Conservation (phyloP, 139 green algal species). For the Astrephomene gubernaculifera region DNA sequence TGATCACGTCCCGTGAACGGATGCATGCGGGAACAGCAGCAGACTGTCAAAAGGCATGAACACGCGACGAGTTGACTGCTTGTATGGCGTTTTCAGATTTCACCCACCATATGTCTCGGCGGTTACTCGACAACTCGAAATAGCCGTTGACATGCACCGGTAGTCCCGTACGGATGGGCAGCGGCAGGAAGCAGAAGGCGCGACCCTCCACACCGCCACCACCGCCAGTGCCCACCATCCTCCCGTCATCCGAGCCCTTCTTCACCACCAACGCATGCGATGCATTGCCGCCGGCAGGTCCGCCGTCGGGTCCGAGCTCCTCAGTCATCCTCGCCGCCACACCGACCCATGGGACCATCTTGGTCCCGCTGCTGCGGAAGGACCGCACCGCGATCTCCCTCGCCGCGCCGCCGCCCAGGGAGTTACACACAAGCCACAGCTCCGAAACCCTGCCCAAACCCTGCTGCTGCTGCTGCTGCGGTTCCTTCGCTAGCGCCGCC, state of each 20-base stretch:
- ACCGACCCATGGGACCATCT: conserved; percentile 83
- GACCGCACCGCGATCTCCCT: conserved; percentile 52
- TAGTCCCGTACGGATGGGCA: conserved; percentile 75
- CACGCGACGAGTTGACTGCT: too few relatives aligned
- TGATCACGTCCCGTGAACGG: too few relatives aligned
- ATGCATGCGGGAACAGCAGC: too few relatives aligned
- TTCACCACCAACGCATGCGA: not conserved
- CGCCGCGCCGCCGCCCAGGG: conserved; percentile 54
- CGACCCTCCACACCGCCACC: conserved; percentile 47
- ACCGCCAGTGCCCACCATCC: not conserved
- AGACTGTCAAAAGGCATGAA: too few relatives aligned
- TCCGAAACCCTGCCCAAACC: conserved; percentile 32
- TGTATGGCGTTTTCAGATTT: not conserved
- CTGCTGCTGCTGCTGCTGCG: too few relatives aligned
- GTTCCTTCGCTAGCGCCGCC: too few relatives aligned
- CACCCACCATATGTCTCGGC: conserved; percentile 71
- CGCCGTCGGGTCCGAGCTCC: not conserved
- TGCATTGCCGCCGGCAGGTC: not conserved
- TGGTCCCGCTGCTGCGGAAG: conserved; percentile 44
- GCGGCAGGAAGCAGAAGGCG: conserved; percentile 88
- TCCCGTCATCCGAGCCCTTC: not conserved
- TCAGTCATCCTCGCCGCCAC: conserved; percentile 64
- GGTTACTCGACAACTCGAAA: conserved; percentile 88
- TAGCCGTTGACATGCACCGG: conserved; percentile 85
- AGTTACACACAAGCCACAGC: conserved; percentile 73